Evolutionary conservation across 129 eudicot species (phyloP), one percentile per base, ranked within the genome.

Genomic region (Lonicera japonica): DNA sequence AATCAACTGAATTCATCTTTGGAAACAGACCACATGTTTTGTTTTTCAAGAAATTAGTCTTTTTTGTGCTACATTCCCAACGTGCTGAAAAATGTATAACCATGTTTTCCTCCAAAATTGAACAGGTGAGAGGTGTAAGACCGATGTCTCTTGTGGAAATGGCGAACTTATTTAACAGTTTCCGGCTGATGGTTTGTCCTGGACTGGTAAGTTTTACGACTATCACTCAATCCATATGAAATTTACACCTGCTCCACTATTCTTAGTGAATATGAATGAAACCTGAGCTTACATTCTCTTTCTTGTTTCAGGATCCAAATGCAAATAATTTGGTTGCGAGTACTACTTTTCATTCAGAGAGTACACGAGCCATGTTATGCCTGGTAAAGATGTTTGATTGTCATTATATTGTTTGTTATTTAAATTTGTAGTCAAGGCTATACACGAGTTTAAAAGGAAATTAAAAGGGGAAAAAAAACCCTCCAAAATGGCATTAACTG

Each of bases 111-210:
- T 13, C 16, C 75, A 23, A 21, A 52, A 8, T 60, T 60, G 65
- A 60, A 69, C 89, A 94, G 99, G 95, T 94, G 57, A 81, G 96
- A 79, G 99, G 99, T 65, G 99, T 88, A 52, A 74, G 83, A 71
- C 99, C 96, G 22, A 94, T 94, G 96, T 61, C 91, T 56, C 82
- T 94, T 54, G 60, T 66, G 56, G 99, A 94, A 75, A 94, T 94
- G 96, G 85, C 92, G 24, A 94, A 74, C 75, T 77, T 94, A 72
- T 73, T 94, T 59, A 94, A 76, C 68, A 94, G 79, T 69, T 75
- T 76, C 68, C 77, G 73, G 64, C 53, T 88, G 71, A 81, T 73
- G 71, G 85, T 88, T 60, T 78, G 89, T 72, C 95, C 99, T 25
- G 99, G 96, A 60, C 82, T 94, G 72, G 99, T 94, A 71, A 83